These are phyloP conservation scores for Globisporangium paddicum DNA, from an alignment of 352 stramenopile genomes.

Conservation along the genomic window DNA sequence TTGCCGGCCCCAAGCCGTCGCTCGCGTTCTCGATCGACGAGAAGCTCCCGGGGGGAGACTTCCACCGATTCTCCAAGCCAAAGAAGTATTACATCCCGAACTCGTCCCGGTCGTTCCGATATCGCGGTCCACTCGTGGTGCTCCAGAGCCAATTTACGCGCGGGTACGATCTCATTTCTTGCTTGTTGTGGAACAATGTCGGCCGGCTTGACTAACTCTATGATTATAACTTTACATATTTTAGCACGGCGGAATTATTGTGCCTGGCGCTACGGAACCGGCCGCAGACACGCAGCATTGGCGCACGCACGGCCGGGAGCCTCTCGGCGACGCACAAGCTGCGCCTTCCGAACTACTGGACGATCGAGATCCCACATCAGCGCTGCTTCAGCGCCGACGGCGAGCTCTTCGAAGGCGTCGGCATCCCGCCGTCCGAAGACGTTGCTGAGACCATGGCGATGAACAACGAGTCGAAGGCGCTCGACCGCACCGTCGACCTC, in stretches of 20 bases:
- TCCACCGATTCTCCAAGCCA: slow-evolving; percentile 39
- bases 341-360: slow-evolving; percentile 81
- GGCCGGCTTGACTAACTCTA: not conserved
- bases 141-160: slow-evolving; percentile 75
- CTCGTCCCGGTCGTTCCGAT: slow-evolving; percentile 47
- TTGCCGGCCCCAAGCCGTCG: slow-evolving; percentile 37
- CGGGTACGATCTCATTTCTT: slow-evolving; percentile 35
- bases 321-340: slow-evolving; percentile 59
- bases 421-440: slow-evolving; percentile 51
- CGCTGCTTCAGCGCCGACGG: slow-evolving; percentile 65
- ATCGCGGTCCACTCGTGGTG: slow-evolving; percentile 60
- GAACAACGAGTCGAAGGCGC: not conserved
- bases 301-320: slow-evolving; percentile 47
- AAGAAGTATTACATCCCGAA: slow-evolving; percentile 64
- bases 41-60: slow-evolving; percentile 32
- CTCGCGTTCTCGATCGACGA: slow-evolving; percentile 71
- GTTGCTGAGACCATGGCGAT: slow-evolving; percentile 15
- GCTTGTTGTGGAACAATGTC: not conserved
- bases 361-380: slow-evolving; percentile 71
- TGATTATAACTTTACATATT: not conserved
- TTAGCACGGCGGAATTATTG: slow-evolving; percentile 68
- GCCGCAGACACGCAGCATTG: slow-evolving; percentile 55
- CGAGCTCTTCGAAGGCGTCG: slow-evolving; percentile 49
- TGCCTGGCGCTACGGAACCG: slow-evolving; percentile 63
- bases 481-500: slow-evolving; percentile 30